These are phyloP conservation scores for Trichoderma cornu-damae DNA, from an alignment of 2,329 filamentous ascomycete species.

Conservation along the genomic window DNA sequence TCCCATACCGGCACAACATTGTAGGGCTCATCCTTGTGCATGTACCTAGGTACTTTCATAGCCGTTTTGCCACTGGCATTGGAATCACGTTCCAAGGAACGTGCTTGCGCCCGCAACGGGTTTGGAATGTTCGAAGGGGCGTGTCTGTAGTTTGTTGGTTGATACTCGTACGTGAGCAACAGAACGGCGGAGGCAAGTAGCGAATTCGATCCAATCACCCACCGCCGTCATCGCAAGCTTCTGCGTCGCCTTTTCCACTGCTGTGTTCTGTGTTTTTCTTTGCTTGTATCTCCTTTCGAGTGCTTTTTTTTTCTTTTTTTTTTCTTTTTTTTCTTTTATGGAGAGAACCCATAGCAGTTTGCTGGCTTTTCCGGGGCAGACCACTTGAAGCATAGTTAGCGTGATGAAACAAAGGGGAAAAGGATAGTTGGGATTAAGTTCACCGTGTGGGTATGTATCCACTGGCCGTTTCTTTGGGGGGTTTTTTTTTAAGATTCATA, in stretches of 20 bases:
- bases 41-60: not conserved
- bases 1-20: conserved; percentile 4
- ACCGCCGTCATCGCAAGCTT: not conserved
- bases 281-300: not conserved
- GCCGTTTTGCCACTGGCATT: conserved; percentile 1
- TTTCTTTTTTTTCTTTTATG: too few species aligned
- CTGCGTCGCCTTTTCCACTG: not conserved
- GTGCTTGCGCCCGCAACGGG: conserved; percentile 22
- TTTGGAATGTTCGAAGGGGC: conserved; percentile 17
- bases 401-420: too few species aligned
- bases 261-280: not conserved
- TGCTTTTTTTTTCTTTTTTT: not conserved
- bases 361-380: too few species aligned
- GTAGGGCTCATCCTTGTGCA: not conserved
- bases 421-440: too few species aligned
- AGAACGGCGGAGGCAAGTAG: conserved; percentile 19
- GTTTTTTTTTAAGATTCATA: not conserved
- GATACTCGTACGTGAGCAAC: conserved; percentile 26
- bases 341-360: too few species aligned
- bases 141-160: conserved; percentile 23
- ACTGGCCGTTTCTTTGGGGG: not conserved
- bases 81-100: conserved; percentile 20
- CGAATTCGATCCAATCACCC: not conserved
- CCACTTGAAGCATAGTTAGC: too few species aligned
- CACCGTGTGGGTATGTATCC: too few species aligned